phyloP scores from a whole-genome alignment of 2,329 filamentous ascomycete species.

The Fusarium sp. region DNA sequence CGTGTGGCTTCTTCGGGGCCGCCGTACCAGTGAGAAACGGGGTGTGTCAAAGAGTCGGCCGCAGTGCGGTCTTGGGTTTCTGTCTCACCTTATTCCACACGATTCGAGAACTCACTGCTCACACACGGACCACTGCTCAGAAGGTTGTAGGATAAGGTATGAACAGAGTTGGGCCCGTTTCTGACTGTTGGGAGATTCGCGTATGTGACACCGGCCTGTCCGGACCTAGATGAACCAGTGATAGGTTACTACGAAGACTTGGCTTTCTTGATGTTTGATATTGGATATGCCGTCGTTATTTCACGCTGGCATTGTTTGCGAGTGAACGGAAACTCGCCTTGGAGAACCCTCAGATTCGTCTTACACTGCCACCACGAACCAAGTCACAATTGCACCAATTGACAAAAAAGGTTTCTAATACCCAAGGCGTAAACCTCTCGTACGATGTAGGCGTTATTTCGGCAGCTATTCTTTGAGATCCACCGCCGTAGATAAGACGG shows the following conservation, averaged over 20 bases:
- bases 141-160: slow-evolving; percentile 3
- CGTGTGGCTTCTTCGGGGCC: neutral
- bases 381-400: neutral
- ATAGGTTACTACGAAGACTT: neutral
- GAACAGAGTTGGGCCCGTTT: slow-evolving; percentile 30
- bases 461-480: slow-evolving; percentile 1
- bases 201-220: neutral
- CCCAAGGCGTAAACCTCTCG: neutral
- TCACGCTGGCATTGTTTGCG: neutral
- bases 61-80: neutral
- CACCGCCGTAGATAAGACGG: slow-evolving; percentile 40
- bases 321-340: neutral
- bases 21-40: neutral
- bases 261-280: neutral
- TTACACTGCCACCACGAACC: neutral
- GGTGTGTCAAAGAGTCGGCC: neutral
- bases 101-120: neutral
- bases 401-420: neutral
- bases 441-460: neutral
- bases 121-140: neutral
- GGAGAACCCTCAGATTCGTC: neutral
- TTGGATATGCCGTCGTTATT: neutral
- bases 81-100: slow-evolving; percentile 5
- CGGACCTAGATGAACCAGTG: neutral
- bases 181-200: slow-evolving; percentile 6